Base-by-base conservation (phyloP, 169 alveolate genomes). In the Babesia sp. region DNA sequence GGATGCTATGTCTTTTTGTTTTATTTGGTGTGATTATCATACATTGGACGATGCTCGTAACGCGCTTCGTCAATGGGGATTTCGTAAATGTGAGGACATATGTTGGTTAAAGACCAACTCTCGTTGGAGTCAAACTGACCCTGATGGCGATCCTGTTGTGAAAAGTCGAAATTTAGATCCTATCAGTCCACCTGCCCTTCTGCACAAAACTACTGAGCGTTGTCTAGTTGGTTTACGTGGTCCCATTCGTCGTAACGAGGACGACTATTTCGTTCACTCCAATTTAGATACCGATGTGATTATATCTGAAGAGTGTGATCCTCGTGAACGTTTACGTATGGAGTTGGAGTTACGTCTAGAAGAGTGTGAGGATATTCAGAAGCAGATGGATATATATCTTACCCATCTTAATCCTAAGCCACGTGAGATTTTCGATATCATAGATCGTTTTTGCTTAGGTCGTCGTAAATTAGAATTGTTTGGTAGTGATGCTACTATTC, bases 221-320 rank as follows among this genome's bases (percentile, higher is more conserved):
- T 95, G 98, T 53, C 76, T 95, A 34, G 95, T 95, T 11, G 98
- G 98, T 31, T 86, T 95, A n/a, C 91, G 91, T 64, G 98, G 98
- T 4, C 94, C 96, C 16, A 96, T 95, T 11, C 71, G 88, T 28
- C 85, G 98, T 46, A 91, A 89, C 12, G 85, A 80, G 39, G 98
- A 95, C 82, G 78, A 91, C 31, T 96, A 94, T 72, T 90, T 95
- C 44, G 93, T 95, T 51, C 98, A 95, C 86, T 95, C 98, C 0
- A 95, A 95, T 81, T 83, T 95, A n/a, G 98, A 95, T 81, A 94
- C 98, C 4, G 98, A 95, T 84, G 96, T 95, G 31, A 90, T 95
- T n/a, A 92, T 95, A 0, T 88, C 90, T 29, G 97, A 95, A 64
- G 97, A 93, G 63, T 93, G 95, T 2, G 95, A 91, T 22, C 90